Evolutionary conservation across 2,329 filamentous ascomycete species (phyloP).

Genomic region (Scedosporium dehoogii): DNA sequence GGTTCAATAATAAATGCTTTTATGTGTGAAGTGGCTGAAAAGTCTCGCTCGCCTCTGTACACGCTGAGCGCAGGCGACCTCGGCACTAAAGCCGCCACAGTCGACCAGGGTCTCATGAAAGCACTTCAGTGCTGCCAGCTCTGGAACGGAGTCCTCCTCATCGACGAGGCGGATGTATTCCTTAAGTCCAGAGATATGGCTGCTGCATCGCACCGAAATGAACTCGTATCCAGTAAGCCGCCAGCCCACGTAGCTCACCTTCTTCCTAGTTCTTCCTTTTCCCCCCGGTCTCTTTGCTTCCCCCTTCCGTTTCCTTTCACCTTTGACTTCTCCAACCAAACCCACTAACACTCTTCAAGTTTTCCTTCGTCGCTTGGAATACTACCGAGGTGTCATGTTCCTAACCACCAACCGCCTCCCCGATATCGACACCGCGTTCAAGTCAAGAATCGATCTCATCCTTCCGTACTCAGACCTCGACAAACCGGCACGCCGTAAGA

Average conservation of each 20-base stretch:
- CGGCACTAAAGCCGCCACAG: slow-evolving; percentile 5
- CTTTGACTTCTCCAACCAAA: not conserved
- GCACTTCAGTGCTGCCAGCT: slow-evolving; percentile 9
- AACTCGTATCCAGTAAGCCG: not conserved
- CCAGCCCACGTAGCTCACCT: too few relatives aligned
- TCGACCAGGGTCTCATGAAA: slow-evolving; percentile 8
- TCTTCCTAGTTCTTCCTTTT: too few relatives aligned
- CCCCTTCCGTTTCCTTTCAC: too few relatives aligned
- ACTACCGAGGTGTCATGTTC: slow-evolving; percentile 2
- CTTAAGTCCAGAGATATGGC: not conserved
- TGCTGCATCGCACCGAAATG: not conserved
- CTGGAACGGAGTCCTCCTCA: slow-evolving; percentile 12
- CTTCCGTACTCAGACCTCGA: not conserved
- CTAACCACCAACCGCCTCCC: not conserved
- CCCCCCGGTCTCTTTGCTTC: too few relatives aligned
- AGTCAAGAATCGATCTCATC: not conserved
- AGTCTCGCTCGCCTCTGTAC: slow-evolving; percentile 9
- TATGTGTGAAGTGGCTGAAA: slow-evolving; percentile 1
- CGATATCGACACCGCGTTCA: not conserved
- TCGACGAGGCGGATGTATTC: slow-evolving; percentile 14
- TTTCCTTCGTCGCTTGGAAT: slow-evolving; percentile 5
- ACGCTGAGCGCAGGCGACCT: slow-evolving; percentile 13
- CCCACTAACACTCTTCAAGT: not conserved
- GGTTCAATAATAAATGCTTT: too few relatives aligned
- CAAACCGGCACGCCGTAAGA: not conserved